Conservation (phyloP, 2,329 filamentous ascomycete species). For the Tolypocladium ovalisporum region DNA sequence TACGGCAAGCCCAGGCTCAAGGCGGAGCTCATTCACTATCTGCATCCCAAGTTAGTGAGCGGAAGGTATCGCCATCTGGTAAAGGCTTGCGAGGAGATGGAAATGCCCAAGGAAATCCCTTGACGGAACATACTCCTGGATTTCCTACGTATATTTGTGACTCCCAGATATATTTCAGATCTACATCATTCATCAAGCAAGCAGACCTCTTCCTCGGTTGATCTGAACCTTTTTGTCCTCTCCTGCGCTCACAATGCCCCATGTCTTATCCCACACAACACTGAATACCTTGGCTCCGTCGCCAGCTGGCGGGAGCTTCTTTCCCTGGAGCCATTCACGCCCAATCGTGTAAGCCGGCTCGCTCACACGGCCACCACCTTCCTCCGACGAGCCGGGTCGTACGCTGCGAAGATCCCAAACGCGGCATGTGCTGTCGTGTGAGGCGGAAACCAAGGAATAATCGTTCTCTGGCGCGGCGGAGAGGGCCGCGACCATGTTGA, state of each 20-base stretch:
- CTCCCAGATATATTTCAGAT: neutral
- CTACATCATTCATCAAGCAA: constrained; percentile 21
- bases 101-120: neutral
- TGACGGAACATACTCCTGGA: neutral
- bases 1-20: constrained; percentile 35
- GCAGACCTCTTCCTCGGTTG: constrained; percentile 54
- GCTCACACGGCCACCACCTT: constrained; percentile 54
- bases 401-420: constrained; percentile 85
- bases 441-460: constrained; percentile 79
- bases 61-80: constrained; percentile 17
- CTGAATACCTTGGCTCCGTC: constrained; percentile 86
- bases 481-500: constrained; percentile 54
- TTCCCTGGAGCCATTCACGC: constrained; percentile 58
- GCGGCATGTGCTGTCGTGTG: constrained; percentile 82
- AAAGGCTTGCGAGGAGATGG: constrained; percentile 7
- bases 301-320: constrained; percentile 56
- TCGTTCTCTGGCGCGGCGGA: constrained; percentile 49
- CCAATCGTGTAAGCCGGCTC: constrained; percentile 66
- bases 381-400: constrained; percentile 45
- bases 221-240: constrained; percentile 95
- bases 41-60: constrained; percentile 13
- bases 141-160: neutral
- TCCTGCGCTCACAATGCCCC: constrained; percentile 83
- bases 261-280: constrained; percentile 72
- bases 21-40: constrained; percentile 27